Evolutionary conservation across 2,329 filamentous ascomycete genomes (phyloP).

Genomic region (Ophiostoma sp.): DNA sequence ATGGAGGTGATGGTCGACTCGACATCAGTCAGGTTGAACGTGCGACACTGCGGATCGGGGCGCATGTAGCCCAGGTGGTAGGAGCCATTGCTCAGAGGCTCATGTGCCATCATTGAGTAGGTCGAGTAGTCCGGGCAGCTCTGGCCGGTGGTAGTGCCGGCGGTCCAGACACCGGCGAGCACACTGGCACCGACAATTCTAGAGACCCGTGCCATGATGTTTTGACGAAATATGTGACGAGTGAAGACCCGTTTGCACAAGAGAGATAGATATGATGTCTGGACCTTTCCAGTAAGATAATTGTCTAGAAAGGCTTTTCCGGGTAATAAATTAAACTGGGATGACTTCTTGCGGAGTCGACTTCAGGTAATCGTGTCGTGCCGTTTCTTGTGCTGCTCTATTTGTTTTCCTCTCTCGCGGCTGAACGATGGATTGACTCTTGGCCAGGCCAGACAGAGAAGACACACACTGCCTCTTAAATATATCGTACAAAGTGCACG

Average conservation of each 20-base stretch:
- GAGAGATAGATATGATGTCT: neutral
- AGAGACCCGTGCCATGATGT: neutral
- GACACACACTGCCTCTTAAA: neutral
- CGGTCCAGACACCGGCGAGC: slow-evolving; percentile 11
- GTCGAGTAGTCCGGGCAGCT: slow-evolving; percentile 64
- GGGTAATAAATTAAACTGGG: neutral
- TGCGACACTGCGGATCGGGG: slow-evolving; percentile 73
- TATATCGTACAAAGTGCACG: neutral
- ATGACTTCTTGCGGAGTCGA: neutral
- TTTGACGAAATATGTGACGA: neutral
- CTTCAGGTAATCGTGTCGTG: neutral
- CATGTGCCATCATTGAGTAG: slow-evolving; percentile 61
- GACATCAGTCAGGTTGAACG: slow-evolving; percentile 73
- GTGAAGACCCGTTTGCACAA: neutral
- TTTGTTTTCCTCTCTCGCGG: neutral
- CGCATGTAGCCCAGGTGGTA: slow-evolving; percentile 79
- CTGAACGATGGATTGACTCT: neutral
- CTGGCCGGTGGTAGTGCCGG: neutral
- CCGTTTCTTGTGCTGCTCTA: neutral
- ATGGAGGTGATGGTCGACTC: slow-evolving; percentile 74
- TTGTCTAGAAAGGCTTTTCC: neutral
- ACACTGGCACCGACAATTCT: slow-evolving; percentile 7
- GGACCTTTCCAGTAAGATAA: neutral
- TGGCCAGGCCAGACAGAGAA: neutral
- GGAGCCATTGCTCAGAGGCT: slow-evolving; percentile 74